Percentiles rank a stretch among this genome's conserved stretches.
phyloP scores from a whole-genome alignment of 2,329 filamentous ascomycete species.

The Fusarium mexicanum region DNA sequence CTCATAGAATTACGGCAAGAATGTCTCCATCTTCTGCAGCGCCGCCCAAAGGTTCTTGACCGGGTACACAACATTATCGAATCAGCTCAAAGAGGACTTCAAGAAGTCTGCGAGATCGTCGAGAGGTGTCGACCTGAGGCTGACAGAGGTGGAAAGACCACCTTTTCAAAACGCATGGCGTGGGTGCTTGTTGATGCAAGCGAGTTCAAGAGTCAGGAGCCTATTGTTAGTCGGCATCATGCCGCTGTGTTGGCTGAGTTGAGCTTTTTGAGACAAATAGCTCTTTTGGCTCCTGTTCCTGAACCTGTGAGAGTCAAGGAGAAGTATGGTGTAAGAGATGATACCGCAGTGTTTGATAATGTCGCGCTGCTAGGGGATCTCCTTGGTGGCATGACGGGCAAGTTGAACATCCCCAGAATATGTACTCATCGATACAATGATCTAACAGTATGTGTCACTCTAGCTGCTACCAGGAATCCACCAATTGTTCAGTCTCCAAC shows the following conservation, averaged over 20 bases:
- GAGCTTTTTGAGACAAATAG: constrained; percentile 40
- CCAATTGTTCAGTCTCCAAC: background rate
- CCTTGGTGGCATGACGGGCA: constrained; percentile 12
- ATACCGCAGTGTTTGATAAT: constrained; percentile 21
- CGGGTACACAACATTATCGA: constrained; percentile 45
- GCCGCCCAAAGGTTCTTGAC: constrained; percentile 38
- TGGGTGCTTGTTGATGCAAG: constrained; percentile 41
- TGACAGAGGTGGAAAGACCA: constrained; percentile 23
- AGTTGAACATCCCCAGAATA: background rate
- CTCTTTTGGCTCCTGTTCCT: constrained; percentile 19
- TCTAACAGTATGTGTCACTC: background rate
- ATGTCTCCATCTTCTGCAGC: constrained; percentile 38
- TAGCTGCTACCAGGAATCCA: background rate
- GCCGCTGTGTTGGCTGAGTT: constrained; percentile 44
- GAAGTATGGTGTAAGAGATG: background rate
- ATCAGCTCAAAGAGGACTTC: constrained; percentile 39
- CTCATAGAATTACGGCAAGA: constrained; percentile 46
- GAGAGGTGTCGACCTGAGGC: constrained; percentile 44
- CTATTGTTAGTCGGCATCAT: constrained; percentile 43
- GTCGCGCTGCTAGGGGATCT: constrained; percentile 33
- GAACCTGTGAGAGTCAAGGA: background rate
- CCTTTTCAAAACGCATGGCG: constrained; percentile 32
- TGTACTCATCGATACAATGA: background rate
- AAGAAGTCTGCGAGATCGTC: constrained; percentile 43
- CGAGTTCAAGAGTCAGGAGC: constrained; percentile 42